Evolutionary conservation across 192 early-diverging fungal species (phyloP), one percentile per base, ranked within the genome.

Genomic region (Coemansia sp.): DNA sequence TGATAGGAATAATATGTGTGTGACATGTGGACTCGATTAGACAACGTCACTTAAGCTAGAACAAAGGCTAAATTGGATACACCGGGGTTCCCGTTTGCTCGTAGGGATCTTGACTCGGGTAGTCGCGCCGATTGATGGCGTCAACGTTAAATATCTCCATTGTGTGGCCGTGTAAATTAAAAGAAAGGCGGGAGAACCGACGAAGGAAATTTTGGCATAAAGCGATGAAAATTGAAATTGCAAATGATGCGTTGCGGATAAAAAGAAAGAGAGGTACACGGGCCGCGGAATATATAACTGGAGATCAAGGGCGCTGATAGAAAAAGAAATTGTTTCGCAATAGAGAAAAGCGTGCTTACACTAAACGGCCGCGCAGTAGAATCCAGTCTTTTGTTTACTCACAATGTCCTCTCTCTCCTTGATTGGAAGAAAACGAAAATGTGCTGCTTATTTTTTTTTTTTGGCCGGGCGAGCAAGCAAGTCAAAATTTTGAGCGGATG

Each of bases 101-200:
- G 61, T 60, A 62, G 9, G 76, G 76, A 52, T 79, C 76, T 50
- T 69, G 72, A 61, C 63, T 70, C 56, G 76, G 76, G 58, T 79
- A 79, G 53, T 79, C 76, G 29, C 76, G 71, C 35, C 69, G 60
- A 19, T 43, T 79, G 57, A 55, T 61, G 49, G 62, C 67, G 32
- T 68, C 65, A 59, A 70, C 73, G 32, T 54, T 36, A 38, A 29
- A n/a, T 62, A 71, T 67, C 41, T 57, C 56, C n/a, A 62, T 46
- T 19, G 23, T 34, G 19, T 25, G 13, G 2, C 59, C 11, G 40
- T 46, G 13, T 20, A 9, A 19, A 41, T 7, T 11, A 35, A 40
- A 8, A 59, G 13, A 11, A 11, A 20, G 36, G 36, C 11, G 19
- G 38, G 38, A 43, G 38, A 2, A 50, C 9, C 45, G 14, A 50